Base-by-base conservation (phyloP, 306 rosid species). In the Lablab purpureus region DNA sequence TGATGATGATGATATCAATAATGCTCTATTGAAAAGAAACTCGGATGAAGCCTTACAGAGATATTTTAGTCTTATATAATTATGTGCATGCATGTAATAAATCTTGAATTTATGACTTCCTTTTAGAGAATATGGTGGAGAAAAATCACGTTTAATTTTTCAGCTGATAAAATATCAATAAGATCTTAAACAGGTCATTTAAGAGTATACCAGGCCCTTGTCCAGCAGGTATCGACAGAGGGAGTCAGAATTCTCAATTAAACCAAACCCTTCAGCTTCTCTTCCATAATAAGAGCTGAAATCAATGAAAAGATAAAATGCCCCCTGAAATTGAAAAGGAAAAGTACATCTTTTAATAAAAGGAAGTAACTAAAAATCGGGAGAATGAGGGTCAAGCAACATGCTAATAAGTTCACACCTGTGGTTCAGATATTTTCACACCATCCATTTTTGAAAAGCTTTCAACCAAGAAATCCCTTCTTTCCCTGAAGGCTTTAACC, bases 231-330 rank as follows among this genome's bases (percentile, higher is more conserved):
- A 93, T 37, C 90, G 81, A 71, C 97, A 93, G 10, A 91, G 85
- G 65, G 98, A 91, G 66, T 91, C 97, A 1, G 98, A 93, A 68
- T 87, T 40, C 68, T 90, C 86, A 40, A 93, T 86, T 80, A 43
- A 59, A 56, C 98, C 98, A 46, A 91, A 93, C 19, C 97, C 98
- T 83, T 91, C 90, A 71, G 34, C 94, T 78, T 87, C 87, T 51
- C 77, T 52, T 82, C 98, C 98, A 70, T 91, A 93, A 82, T 83
- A 93, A 52, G 89, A 80, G 89, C 97, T 93, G 79, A 88, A 78
- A 80, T 93, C 95, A 72, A 91, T 65, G 86, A 93, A 93, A 17
- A 93, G 90, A 89, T 93, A 91, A 84, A 93, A 93, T 73, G 97
- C 98, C 84, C 98, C 98, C 98, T 93, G 87, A 90, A 74, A 79